A percentile compares a stretch with the other conserved stretches of the same genome.
Evolutionary conservation across 2,329 filamentous ascomycete species (phyloP).

Genomic region (Colletotrichum melonis): DNA sequence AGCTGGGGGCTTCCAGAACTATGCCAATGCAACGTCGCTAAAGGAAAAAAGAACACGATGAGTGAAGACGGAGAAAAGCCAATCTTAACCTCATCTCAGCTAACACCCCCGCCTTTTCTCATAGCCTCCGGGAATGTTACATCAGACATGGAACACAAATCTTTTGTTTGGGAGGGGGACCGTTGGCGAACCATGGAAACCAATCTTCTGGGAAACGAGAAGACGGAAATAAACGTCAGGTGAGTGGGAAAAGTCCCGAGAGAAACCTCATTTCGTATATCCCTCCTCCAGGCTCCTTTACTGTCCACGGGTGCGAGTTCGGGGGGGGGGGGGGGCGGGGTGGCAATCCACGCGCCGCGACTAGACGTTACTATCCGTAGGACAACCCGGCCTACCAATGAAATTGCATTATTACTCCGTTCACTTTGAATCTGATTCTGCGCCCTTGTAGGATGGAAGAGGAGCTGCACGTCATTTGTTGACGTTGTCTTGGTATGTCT

Average conservation of each 20-base stretch:
- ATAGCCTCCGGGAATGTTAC: slow-evolving; percentile 13
- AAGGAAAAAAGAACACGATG: neutral
- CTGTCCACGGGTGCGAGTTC: neutral
- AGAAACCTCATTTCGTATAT: neutral
- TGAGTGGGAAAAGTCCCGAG: neutral
- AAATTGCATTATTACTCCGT: neutral
- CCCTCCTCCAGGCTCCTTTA: neutral
- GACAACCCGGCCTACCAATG: neutral
- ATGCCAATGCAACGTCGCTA: neutral
- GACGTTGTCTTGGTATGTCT: neutral
- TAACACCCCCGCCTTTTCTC: slow-evolving; percentile 6
- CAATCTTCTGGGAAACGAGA: neutral
- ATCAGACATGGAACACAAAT: neutral
- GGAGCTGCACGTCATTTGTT: neutral
- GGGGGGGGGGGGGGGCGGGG: no score
- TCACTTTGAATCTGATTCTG: neutral
- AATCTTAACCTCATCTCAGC: slow-evolving; percentile 25
- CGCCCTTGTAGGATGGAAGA: neutral
- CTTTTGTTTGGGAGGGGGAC: neutral
- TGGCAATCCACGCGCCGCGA: neutral
- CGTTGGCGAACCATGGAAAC: slow-evolving; percentile 2
- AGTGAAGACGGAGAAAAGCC: slow-evolving; percentile 1
- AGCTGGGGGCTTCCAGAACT: neutral
- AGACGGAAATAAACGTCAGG: neutral
- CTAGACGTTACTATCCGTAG: neutral